Percentiles rank a stretch among this genome's conserved stretches.
These are phyloP conservation scores for Aspergillus aculeatus DNA, from an alignment of 2,329 filamentous ascomycete genomes.

Conservation along the genomic window DNA sequence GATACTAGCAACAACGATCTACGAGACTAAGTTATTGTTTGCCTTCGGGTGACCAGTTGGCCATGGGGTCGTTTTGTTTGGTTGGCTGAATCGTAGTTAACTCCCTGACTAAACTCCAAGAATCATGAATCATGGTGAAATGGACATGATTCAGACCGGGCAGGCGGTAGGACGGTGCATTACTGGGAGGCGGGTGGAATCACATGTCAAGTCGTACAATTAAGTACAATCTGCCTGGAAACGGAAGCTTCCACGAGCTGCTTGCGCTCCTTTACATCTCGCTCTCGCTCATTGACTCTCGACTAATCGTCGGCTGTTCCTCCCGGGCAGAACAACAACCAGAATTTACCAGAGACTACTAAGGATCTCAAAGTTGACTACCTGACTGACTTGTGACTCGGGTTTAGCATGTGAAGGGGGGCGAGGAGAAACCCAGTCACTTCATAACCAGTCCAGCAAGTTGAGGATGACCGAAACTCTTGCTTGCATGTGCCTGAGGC, in stretches of 20 bases:
- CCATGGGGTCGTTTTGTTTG: no score
- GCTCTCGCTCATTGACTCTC: neutral
- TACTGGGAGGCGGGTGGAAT: neutral
- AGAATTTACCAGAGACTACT: no score
- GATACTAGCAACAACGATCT: no score
- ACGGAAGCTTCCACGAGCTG: constrained; percentile 2
- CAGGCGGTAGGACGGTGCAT: constrained; percentile 6
- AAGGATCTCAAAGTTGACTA: no score
- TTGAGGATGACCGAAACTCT: no score
- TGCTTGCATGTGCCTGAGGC: neutral
- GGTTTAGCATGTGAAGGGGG: neutral
- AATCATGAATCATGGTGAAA: no score
- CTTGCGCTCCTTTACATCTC: no score
- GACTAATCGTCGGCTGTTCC: neutral
- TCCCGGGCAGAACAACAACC: neutral
- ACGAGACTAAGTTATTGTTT: no score
- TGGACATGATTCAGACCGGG: neutral
- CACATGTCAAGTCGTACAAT: neutral
- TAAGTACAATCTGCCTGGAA: neutral
- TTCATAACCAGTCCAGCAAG: no score
- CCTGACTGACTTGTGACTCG: neutral
- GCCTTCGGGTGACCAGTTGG: no score
- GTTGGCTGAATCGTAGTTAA: no score
- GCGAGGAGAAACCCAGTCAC: neutral
- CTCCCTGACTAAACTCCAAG: no score